Evolutionary conservation across 2,329 filamentous ascomycete genomes (phyloP).

Genomic region (Fusarium sp.): DNA sequence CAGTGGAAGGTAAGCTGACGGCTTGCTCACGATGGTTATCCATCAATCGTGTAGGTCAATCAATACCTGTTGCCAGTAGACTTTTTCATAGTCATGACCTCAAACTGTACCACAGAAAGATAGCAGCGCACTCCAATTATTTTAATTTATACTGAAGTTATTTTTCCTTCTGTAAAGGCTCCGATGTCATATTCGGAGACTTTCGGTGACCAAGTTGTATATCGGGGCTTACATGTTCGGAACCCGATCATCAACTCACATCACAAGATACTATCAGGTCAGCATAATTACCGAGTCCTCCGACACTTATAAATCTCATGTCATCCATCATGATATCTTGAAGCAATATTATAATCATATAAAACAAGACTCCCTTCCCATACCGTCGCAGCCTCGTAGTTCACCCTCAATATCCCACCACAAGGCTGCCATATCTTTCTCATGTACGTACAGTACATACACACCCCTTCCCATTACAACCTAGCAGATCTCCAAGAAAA

Average conservation of each 20-base stretch:
- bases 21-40: not conserved
- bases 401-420: not conserved
- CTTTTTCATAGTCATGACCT: not conserved
- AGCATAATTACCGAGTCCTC: not conserved
- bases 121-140: not conserved
- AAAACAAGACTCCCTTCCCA: not conserved
- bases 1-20: not conserved
- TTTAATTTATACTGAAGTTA: not conserved
- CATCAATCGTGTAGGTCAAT: not conserved
- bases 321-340: not conserved
- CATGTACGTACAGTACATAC: slow-evolving; percentile 2
- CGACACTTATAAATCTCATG: not conserved
- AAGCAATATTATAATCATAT: not conserved
- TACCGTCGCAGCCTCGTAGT: not conserved
- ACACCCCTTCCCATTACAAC: slow-evolving; percentile 7
- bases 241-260: slow-evolving; percentile 24
- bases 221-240: slow-evolving; percentile 22
- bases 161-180: not conserved
- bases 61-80: not conserved
- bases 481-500: slow-evolving; percentile 20
- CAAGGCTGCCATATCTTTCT: slow-evolving; percentile 17
- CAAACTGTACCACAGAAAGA: not conserved
- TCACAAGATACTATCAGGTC: not conserved
- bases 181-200: not conserved
- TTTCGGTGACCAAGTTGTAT: not conserved